Conservation (phyloP, 2,329 filamentous ascomycete species). For the Leptographium procerum region DNA sequence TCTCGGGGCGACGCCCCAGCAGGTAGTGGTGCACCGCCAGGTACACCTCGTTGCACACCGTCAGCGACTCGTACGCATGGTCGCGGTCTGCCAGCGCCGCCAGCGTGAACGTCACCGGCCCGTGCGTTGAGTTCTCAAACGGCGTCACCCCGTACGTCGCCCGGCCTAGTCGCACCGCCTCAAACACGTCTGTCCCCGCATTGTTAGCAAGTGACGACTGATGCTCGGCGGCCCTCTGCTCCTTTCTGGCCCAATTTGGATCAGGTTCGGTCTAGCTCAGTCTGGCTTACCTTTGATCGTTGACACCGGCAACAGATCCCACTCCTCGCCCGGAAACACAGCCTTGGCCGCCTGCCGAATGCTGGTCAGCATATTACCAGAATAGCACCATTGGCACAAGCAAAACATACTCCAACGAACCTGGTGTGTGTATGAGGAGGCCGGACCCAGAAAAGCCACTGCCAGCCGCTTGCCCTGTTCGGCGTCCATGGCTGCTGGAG, state of each 20-base stretch:
- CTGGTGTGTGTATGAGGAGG: constrained; percentile 18
- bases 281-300: constrained; percentile 33
- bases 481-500: neutral
- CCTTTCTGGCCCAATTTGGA: too few relatives aligned
- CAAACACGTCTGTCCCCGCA: constrained; percentile 56
- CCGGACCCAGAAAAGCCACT: constrained; percentile 18
- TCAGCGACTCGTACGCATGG: constrained; percentile 51
- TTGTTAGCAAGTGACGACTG: neutral
- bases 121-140: constrained; percentile 94
- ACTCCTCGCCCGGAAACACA: constrained; percentile 35
- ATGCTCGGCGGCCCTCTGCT: neutral
- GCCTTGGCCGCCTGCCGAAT: constrained; percentile 19
- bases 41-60: constrained; percentile 75
- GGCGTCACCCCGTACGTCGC: constrained; percentile 72
- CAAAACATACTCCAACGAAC: constrained; percentile 7
- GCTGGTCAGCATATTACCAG: neutral
- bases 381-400: neutral
- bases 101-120: constrained; percentile 79
- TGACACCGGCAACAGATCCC: constrained; percentile 36
- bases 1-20: constrained; percentile 37
- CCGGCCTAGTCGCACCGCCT: constrained; percentile 55
- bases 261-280: neutral
- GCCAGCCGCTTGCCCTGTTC: neutral
- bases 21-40: constrained; percentile 83
- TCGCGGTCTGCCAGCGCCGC: constrained; percentile 75